phyloP scores from a whole-genome alignment of 1,284 basidiomycete species.

The Marasmius oreades region DNA sequence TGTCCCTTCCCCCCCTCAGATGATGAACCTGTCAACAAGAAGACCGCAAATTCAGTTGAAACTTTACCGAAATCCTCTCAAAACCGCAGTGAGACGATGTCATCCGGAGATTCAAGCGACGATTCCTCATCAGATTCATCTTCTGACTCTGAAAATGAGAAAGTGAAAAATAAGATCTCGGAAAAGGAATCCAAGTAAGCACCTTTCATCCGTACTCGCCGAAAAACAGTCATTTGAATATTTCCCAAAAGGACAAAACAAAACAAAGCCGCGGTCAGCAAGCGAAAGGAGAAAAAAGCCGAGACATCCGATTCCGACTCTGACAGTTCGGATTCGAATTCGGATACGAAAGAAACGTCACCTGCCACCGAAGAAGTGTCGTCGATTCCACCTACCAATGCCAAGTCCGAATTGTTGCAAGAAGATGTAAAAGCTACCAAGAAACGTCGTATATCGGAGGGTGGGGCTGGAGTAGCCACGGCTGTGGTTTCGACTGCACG shows the following conservation, averaged over 20 bases:
- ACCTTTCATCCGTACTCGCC: no score
- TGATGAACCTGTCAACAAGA: no score
- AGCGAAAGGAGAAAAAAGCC: neutral
- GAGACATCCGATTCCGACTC: constrained; percentile 9
- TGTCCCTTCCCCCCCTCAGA: no score
- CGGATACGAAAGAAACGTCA: constrained; percentile 13
- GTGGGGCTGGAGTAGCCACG: constrained; percentile 47
- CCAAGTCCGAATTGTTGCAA: neutral
- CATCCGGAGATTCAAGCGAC: constrained; percentile 1
- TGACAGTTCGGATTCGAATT: constrained; percentile 10
- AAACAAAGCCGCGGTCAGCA: neutral
- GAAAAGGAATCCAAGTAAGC: neutral
- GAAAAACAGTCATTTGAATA: no score
- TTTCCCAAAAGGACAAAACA: constrained; percentile 1
- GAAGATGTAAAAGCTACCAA: constrained; percentile 38
- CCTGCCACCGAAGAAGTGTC: constrained; percentile 9
- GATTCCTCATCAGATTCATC: constrained; percentile 22
- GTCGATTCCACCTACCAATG: neutral
- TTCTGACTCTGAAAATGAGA: constrained; percentile 2
- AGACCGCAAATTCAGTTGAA: no score
- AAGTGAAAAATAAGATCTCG: neutral
- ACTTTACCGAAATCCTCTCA: neutral
- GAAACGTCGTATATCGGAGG: constrained; percentile 53
- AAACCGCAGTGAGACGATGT: neutral
- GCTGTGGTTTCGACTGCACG: constrained; percentile 27